phyloP scores from a whole-genome alignment of 208 protist species.

The Trypanosoma melophagium region DNA sequence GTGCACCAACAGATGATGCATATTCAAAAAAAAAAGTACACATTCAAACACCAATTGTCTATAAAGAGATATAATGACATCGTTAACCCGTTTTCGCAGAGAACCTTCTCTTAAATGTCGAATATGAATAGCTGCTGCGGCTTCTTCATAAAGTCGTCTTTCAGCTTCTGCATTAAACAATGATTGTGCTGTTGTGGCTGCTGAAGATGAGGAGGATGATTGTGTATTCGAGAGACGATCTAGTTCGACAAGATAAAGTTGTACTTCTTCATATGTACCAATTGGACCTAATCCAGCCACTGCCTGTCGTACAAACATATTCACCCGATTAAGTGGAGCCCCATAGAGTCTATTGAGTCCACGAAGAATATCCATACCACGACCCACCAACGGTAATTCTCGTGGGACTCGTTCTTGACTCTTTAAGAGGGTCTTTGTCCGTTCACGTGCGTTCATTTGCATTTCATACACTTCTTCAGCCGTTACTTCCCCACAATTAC shows the following conservation, averaged over 20 bases:
- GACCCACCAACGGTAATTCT: constrained; percentile 71
- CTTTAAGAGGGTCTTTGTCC: constrained; percentile 44
- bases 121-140: constrained; percentile 26
- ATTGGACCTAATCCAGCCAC: constrained; percentile 59
- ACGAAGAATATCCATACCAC: constrained; percentile 81
- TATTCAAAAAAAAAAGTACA: constrained; percentile 36
- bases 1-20: constrained; percentile 34
- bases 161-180: constrained; percentile 50
- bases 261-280: constrained; percentile 50
- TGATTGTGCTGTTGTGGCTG: constrained; percentile 15
- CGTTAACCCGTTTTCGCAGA: neutral
- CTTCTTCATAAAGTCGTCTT: constrained; percentile 35
- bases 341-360: constrained; percentile 79
- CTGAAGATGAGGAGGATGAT: neutral
- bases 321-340: constrained; percentile 74
- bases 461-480: constrained; percentile 59
- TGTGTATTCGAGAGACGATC: constrained; percentile 5
- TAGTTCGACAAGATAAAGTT: constrained; percentile 49
- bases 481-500: constrained; percentile 66
- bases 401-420: constrained; percentile 61
- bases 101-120: neutral
- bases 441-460: constrained; percentile 43
- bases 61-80: constrained; percentile 25
- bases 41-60: constrained; percentile 38
- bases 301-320: constrained; percentile 71